These are phyloP conservation scores for Hordeum pubiflorum DNA, from an alignment of 202 grass and related monocot species.

Conservation along the genomic window DNA sequence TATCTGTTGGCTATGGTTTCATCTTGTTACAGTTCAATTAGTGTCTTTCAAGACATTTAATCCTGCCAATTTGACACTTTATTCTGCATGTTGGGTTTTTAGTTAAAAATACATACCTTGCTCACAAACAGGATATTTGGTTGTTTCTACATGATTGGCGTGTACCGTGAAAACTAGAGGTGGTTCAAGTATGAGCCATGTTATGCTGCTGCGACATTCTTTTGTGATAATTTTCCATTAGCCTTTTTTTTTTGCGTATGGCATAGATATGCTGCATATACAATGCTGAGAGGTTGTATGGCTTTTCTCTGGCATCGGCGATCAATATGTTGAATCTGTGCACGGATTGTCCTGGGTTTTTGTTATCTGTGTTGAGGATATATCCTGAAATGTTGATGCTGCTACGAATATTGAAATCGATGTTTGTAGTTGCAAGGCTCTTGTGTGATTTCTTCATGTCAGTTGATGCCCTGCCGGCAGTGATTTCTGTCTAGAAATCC, in stretches of 20 bases:
- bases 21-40: neutral
- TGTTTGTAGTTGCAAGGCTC: neutral
- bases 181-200: neutral
- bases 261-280: neutral
- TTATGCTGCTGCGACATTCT: neutral
- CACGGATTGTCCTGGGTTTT: neutral
- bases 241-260: neutral
- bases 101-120: neutral
- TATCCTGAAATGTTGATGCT: neutral
- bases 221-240: neutral
- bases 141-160: neutral
- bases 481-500: neutral
- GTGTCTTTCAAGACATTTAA: constrained; percentile 5
- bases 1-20: neutral
- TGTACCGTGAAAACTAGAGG: neutral
- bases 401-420: neutral
- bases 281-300: neutral
- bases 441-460: neutral
- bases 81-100: neutral
- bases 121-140: neutral
- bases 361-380: neutral
- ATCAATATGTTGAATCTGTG: neutral
- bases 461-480: neutral
- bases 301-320: neutral
- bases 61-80: constrained; percentile 16